phyloP scores from a whole-genome alignment of 1,284 basidiomycete species.

The Spongispora temasekensis region DNA sequence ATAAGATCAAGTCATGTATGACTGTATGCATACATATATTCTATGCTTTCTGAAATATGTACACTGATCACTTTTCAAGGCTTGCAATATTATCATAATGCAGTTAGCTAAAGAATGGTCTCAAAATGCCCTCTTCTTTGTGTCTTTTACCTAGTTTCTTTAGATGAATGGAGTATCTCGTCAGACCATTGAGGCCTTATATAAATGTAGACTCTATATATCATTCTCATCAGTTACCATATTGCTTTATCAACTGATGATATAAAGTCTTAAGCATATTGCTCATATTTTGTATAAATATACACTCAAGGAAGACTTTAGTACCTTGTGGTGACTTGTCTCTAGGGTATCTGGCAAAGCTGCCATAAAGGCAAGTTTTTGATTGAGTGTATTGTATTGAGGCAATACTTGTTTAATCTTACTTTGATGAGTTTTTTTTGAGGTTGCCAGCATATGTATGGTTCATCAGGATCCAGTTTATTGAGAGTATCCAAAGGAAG shows the following conservation, averaged over 20 bases:
- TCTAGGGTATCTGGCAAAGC: too few relatives aligned
- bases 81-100: neutral
- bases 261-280: neutral
- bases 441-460: too few relatives aligned
- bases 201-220: neutral
- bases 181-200: neutral
- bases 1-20: neutral
- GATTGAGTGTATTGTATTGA: too few relatives aligned
- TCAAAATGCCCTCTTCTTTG: neutral
- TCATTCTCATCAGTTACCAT: neutral
- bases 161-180: neutral
- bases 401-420: too few relatives aligned
- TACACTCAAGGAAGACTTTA: too few relatives aligned
- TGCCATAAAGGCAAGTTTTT: too few relatives aligned
- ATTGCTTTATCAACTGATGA: neutral
- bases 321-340: too few relatives aligned
- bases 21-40: neutral
- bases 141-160: neutral
- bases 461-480: too few relatives aligned
- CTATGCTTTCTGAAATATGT: neutral
- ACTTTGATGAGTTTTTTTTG: too few relatives aligned
- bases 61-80: neutral
- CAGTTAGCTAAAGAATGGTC: neutral
- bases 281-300: too few relatives aligned
- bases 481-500: too few relatives aligned